Percentiles rank a stretch among this genome's conserved stretches.
phyloP scores from a whole-genome alignment of 202 grass and related monocot species.

The Schoenoplectus triqueter region DNA sequence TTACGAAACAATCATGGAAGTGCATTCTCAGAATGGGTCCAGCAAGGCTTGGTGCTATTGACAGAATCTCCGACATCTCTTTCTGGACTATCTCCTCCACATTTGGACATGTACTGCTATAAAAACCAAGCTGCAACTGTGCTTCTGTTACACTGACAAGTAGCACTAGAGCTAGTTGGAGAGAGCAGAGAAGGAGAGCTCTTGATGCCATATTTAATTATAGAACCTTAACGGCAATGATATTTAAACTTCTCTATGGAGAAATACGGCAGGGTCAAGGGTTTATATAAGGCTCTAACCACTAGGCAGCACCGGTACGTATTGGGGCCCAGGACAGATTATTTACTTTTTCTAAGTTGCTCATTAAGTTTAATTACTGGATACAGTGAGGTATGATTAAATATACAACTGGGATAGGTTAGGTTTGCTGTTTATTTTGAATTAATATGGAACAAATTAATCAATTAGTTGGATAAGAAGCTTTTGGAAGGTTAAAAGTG shows the following conservation, averaged over 20 bases:
- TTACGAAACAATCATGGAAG: conserved; percentile 98
- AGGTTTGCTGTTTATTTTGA: not conserved
- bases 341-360: not conserved
- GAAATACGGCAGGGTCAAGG: conserved; percentile 25
- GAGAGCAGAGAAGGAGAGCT: conserved; percentile 31
- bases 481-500: conserved; percentile 22
- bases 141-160: conserved; percentile 43
- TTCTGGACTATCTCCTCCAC: conserved; percentile 63
- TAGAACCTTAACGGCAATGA: conserved; percentile 9
- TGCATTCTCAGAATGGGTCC: conserved; percentile 81
- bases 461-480: conserved; percentile 30
- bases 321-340: conserved; percentile 19
- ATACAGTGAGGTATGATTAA: conserved; percentile 15
- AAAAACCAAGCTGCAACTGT: conserved; percentile 75
- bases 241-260: conserved; percentile 14
- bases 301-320: not conserved
- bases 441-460: not conserved
- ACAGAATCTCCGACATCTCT: conserved; percentile 72
- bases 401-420: not conserved
- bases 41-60: conserved; percentile 69
- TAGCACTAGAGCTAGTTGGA: conserved; percentile 39
- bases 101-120: conserved; percentile 73
- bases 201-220: conserved; percentile 46
- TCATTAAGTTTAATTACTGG: not conserved
- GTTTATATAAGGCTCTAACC: conserved; percentile 35